Evolutionary conservation across 108 stramenopile genomes (phyloP), one percentile per base, ranked within the genome.

Genomic region (Cyclotella cryptica): DNA sequence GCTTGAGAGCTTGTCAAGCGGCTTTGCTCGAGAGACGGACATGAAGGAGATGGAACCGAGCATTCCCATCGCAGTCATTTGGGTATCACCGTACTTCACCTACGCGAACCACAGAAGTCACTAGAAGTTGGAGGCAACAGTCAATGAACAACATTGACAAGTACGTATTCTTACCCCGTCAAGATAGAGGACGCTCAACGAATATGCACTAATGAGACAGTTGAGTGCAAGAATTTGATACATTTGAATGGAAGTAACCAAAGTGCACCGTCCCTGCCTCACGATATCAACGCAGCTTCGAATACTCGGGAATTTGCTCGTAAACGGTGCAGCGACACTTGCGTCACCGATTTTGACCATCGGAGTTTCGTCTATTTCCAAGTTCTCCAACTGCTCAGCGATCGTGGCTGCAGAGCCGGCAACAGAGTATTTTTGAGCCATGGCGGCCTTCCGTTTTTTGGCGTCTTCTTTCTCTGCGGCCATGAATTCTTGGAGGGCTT

Each of bases 211-310:
- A 74, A 99, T 99, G 35, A 98, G 85, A 69, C 97, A 97, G 75
- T 98, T 95, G 55, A 99, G 88, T 10, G 96, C 97, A 87, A 99
- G 75, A 53, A 99, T 99, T 92, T 99, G 98, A 66, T 96, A 94
- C 93, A 94, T 95, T 86, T 95, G 93, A 64, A 97, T 89, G 41
- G 88, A 92, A 14, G 95, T 95, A 1, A 96, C 90, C 18, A 96
- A 85, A 4, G 96, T 96, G 74, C 96, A 98, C 4, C 96, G 84
- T 26, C 97, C 96, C 74, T 98, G 98, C 22, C 98, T 90, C 65
- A 98, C 93, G 58, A 98, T 97, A 82, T 98, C 98, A 0, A 98
- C 96, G 65, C 94, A 95, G 78, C 93, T 97, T 51, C 88, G 88
- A 73, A 98, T 98, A 60, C 94, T 96, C 12, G 98, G 98, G 92